Evolutionary conservation across 164 flowering plant genomes (phyloP).

Genomic region (Stephania cephalantha): DNA sequence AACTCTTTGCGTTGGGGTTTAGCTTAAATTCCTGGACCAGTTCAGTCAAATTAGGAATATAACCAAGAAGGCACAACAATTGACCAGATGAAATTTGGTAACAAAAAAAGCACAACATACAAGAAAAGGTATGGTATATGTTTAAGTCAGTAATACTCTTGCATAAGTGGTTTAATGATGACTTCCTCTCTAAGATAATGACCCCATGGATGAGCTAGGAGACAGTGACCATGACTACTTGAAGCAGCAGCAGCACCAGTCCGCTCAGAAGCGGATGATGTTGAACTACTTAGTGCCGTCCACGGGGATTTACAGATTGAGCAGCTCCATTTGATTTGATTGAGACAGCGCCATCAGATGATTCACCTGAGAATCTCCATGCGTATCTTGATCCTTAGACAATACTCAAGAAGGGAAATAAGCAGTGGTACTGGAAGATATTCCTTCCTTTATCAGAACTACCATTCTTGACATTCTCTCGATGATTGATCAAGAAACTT

Average conservation of each 20-base stretch:
- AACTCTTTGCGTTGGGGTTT: constrained; percentile 95
- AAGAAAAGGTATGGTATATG: neutral
- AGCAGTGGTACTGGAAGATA: constrained; percentile 35
- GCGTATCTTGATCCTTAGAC: constrained; percentile 30
- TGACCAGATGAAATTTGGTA: neutral
- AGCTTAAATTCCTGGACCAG: constrained; percentile 78
- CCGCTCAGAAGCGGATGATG: constrained; percentile 61
- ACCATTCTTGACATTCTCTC: constrained; percentile 25
- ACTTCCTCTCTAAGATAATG: constrained; percentile 83
- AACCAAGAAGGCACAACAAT: neutral
- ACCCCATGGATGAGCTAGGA: constrained; percentile 87
- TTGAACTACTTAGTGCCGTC: constrained; percentile 55
- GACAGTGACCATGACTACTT: constrained; percentile 58
- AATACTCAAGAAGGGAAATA: constrained; percentile 28
- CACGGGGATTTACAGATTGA: constrained; percentile 38
- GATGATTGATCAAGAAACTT: constrained; percentile 14
- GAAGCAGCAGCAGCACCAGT: constrained; percentile 39
- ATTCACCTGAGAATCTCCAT: constrained; percentile 24
- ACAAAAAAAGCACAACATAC: neutral
- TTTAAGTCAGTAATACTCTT: constrained; percentile 41
- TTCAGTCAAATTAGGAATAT: neutral
- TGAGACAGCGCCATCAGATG: constrained; percentile 28
- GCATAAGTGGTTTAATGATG: constrained; percentile 90
- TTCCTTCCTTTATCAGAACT: constrained; percentile 31
- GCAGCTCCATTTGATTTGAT: constrained; percentile 29